phyloP scores from a whole-genome alignment of 2,329 filamentous ascomycete species.

The Fonsecaea erecta region DNA sequence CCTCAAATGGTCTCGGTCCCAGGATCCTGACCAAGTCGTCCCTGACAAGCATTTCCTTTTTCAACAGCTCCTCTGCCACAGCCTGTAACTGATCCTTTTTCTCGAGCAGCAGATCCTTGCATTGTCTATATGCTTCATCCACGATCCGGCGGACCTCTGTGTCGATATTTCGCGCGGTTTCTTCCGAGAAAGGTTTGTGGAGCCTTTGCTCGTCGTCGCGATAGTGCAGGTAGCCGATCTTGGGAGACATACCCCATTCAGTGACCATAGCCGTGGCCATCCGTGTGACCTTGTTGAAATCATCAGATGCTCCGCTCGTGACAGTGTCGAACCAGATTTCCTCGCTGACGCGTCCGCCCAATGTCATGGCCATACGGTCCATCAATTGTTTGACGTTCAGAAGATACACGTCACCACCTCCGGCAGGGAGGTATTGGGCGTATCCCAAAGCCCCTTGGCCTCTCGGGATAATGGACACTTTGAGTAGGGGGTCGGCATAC shows the following conservation, averaged over 20 bases:
- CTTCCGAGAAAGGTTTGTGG: conserved; percentile 94
- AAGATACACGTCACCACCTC: conserved; percentile 77
- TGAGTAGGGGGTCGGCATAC: conserved; percentile 94
- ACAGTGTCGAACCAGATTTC: conserved; percentile 97
- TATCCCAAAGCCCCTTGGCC: conserved; percentile 93
- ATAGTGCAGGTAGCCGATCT: conserved; percentile 91
- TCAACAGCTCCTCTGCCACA: conserved; percentile 88
- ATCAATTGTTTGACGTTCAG: conserved; percentile 96
- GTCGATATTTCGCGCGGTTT: conserved; percentile 91
- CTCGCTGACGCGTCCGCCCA: conserved; percentile 92
- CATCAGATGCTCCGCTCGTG: conserved; percentile 90
- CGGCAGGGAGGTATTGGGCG: conserved; percentile 91
- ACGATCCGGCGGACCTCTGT: conserved; percentile 88
- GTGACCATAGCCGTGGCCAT: conserved; percentile 99
- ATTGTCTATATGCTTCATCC: conserved; percentile 89
- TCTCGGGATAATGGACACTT: conserved; percentile 97
- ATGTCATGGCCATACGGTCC: conserved; percentile 99
- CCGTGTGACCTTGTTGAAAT: conserved; percentile 96
- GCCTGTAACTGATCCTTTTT: conserved; percentile 89
- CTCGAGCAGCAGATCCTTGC: conserved; percentile 77
- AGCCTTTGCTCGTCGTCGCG: conserved; percentile 79
- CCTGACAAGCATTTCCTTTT: conserved; percentile 86
- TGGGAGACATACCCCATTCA: conserved; percentile 97
- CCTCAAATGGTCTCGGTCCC: conserved; percentile 81
- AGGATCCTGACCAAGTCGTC: conserved; percentile 83